Evolutionary conservation across 176 grass and related monocot genomes (phyloP).

Genomic region (Phyllostachys edulis): DNA sequence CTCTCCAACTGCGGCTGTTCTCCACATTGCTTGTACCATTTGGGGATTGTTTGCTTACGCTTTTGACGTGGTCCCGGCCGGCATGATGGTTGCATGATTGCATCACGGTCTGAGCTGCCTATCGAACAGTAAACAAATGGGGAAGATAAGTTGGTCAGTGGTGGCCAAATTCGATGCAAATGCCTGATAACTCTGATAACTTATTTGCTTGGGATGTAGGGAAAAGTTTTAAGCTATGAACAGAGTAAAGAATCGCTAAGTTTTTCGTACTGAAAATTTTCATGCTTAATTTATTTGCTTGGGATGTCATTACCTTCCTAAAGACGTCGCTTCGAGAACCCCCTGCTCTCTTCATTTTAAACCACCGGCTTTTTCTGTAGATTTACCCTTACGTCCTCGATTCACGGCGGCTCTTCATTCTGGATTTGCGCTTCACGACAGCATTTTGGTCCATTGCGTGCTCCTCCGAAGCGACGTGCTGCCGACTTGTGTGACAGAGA

Average conservation of each 20-base stretch:
- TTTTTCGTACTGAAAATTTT: background rate
- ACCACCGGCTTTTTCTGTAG: no score
- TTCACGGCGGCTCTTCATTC: no score
- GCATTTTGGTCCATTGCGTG: no score
- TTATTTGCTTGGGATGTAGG: background rate
- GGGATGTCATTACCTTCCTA: no score
- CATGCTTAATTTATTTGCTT: no score
- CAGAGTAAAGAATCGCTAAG: background rate
- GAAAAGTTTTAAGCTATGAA: background rate
- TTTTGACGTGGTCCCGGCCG: background rate
- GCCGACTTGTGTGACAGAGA: no score
- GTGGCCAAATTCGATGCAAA: background rate
- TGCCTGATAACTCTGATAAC: background rate
- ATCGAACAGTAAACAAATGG: background rate
- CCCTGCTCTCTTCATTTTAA: no score
- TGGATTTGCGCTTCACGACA: no score
- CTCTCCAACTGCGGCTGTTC: background rate
- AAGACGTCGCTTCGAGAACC: no score
- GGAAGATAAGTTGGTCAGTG: constrained; percentile 6
- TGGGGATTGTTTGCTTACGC: background rate
- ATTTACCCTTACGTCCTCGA: no score
- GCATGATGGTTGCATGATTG: background rate
- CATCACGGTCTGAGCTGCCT: background rate
- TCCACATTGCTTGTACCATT: background rate
- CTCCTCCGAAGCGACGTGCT: no score